A percentile compares a stretch with the other conserved stretches of the same genome.
phyloP scores from a whole-genome alignment of 352 stramenopile genomes.

The Phytopythium sindhum region DNA sequence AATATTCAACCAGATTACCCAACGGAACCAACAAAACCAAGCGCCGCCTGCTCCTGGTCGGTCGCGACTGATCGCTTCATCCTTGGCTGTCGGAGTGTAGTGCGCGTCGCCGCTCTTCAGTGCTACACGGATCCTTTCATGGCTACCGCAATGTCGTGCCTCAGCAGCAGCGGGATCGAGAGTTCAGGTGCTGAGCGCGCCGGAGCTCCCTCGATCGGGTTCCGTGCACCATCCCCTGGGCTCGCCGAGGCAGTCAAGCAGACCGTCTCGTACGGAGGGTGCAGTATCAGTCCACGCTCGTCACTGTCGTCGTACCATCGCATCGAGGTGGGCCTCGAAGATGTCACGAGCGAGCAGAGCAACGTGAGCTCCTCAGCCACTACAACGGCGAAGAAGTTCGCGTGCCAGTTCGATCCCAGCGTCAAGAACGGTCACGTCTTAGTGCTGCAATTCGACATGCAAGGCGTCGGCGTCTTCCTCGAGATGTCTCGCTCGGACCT shows the following conservation, averaged over 20 bases:
- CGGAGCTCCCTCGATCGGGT: not conserved
- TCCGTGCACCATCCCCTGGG: constrained; percentile 2
- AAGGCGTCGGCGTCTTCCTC: constrained; percentile 47
- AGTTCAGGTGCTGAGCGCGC: not conserved
- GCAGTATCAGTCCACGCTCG: constrained; percentile 16
- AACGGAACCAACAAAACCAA: not conserved
- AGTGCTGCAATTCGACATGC: constrained; percentile 52
- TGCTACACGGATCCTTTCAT: not conserved
- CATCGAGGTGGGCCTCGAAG: constrained; percentile 28
- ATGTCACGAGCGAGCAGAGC: constrained; percentile 13
- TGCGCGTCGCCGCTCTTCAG: not conserved
- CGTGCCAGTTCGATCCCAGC: constrained; percentile 40
- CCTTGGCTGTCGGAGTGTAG: not conserved
- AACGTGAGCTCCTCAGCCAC: constrained; percentile 21
- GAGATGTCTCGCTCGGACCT: constrained; percentile 56
- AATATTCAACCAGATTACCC: not conserved
- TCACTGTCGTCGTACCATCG: constrained; percentile 29
- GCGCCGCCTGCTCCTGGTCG: not conserved
- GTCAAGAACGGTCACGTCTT: constrained; percentile 31
- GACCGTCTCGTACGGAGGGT: constrained; percentile 23
- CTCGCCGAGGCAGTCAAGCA: constrained; percentile 24
- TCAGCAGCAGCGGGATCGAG: not conserved
- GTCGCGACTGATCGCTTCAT: not conserved
- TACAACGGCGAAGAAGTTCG: constrained; percentile 27
- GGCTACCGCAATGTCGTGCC: constrained; percentile 1